Percentiles rank a stretch among this genome's conserved stretches.
phyloP scores from a whole-genome alignment of 2,329 filamentous ascomycete genomes.

The Truncatella angustata region DNA sequence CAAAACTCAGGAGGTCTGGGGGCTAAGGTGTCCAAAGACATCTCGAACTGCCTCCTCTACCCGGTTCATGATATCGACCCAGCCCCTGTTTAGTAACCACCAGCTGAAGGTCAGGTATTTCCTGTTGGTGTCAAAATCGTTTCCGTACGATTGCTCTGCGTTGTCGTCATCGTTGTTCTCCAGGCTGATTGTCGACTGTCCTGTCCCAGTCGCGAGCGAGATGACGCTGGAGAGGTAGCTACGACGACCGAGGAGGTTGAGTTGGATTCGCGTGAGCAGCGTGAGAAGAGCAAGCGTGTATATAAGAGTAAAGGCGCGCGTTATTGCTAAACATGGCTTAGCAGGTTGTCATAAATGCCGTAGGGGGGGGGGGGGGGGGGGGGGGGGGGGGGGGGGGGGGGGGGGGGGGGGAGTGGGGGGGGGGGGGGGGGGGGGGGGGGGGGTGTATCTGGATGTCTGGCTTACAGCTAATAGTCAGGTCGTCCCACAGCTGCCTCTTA shows the following conservation, averaged over 20 bases:
- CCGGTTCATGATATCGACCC: conserved; percentile 75
- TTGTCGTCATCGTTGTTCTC: conserved; percentile 93
- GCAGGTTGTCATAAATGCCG: too few species aligned
- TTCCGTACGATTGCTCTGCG: conserved; percentile 77
- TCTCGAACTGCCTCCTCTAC: conserved; percentile 86
- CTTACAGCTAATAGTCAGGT: conserved; percentile 92
- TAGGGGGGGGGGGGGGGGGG: too few species aligned
- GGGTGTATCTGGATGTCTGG: too few species aligned
- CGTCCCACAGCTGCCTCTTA: conserved; percentile 95
- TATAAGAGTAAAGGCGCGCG: conserved; percentile 84
- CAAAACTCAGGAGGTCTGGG: conserved; percentile 84
- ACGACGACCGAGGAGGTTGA: conserved; percentile 91
- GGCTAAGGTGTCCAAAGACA: conserved; percentile 85
- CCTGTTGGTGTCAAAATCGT: conserved; percentile 93
- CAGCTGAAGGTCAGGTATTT: conserved; percentile 96
- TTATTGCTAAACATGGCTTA: conserved; percentile 63
- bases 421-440: too few species aligned
- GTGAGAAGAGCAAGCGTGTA: conserved; percentile 89
- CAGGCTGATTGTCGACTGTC: conserved; percentile 76
- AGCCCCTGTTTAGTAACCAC: conserved; percentile 94
- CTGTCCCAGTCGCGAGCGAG: conserved; percentile 75
- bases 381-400: too few species aligned
- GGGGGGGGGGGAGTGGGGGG: too few species aligned
- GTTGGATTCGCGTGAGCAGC: conserved; percentile 89
- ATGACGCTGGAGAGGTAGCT: conserved; percentile 97